These are phyloP conservation scores for Penicillium sp. DNA, from an alignment of 2,329 filamentous ascomycete species.

Conservation along the genomic window DNA sequence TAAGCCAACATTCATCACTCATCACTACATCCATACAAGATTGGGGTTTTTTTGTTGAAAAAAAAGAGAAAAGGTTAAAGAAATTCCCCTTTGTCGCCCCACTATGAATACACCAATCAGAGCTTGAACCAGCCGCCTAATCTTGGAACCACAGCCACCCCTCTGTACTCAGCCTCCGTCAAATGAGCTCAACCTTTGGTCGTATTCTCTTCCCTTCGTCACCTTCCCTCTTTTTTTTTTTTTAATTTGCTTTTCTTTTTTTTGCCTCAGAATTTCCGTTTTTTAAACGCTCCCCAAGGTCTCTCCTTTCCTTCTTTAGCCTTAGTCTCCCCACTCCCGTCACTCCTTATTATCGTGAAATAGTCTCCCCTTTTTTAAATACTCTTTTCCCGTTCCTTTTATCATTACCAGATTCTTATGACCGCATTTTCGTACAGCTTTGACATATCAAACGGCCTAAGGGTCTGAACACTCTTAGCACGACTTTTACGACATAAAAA, in stretches of 20 bases:
- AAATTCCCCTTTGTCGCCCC: constrained; percentile 3
- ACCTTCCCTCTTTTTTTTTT: background rate
- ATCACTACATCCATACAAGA: background rate
- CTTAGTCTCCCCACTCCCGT: constrained; percentile 21
- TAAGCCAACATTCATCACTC: background rate
- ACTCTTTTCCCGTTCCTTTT: background rate
- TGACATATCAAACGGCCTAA: background rate
- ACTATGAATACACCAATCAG: background rate
- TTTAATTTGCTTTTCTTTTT: constrained; percentile 14
- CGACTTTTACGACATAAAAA: background rate
- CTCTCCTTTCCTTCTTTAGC: constrained; percentile 20
- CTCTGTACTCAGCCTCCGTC: constrained; percentile 4
- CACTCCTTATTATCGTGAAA: constrained; percentile 23
- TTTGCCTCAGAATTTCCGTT: constrained; percentile 25
- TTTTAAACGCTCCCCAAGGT: background rate
- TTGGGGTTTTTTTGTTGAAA: background rate
- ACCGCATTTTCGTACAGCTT: background rate
- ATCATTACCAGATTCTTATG: background rate
- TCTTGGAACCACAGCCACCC: constrained; percentile 2
- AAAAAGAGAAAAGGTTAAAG: background rate
- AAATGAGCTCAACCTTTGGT: constrained; percentile 1
- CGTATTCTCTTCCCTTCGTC: constrained; percentile 13
- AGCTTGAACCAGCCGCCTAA: background rate
- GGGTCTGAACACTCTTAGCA: background rate
- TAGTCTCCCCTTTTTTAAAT: constrained; percentile 12